A percentile compares a stretch with the other conserved stretches of the same genome.
phyloP scores from a whole-genome alignment of 2,329 filamentous ascomycete genomes.

The Penicillium hesseltinei region DNA sequence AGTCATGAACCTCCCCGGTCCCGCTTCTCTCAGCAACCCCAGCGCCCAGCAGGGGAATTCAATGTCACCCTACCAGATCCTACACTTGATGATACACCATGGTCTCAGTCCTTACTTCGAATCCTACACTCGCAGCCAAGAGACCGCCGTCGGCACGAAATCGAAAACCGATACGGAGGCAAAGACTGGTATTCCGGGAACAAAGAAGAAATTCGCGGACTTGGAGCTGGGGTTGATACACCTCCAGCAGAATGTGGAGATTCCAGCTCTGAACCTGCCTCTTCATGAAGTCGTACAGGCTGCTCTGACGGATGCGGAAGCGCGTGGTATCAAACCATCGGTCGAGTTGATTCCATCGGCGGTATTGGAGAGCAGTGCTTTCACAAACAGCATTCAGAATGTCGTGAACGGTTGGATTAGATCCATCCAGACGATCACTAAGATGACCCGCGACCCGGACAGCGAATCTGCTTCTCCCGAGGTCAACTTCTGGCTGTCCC shows the following conservation, averaged over 20 bases:
- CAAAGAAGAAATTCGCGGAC: conserved; percentile 95
- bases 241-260: conserved; percentile 96
- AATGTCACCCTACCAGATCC: conserved; percentile 82
- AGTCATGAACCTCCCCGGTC: conserved; percentile 85
- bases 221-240: conserved; percentile 86
- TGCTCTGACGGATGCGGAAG: conserved; percentile 74
- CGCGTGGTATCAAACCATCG: conserved; percentile 65
- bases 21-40: conserved; percentile 65
- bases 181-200: conserved; percentile 93
- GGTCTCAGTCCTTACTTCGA: conserved; percentile 96
- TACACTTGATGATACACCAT: conserved; percentile 88
- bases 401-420: conserved; percentile 98
- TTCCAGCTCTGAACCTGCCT: conserved; percentile 83
- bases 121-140: conserved; percentile 83
- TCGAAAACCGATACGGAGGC: conserved; percentile 80
- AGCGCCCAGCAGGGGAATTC: conserved; percentile 69
- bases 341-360: conserved; percentile 73
- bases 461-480: conserved; percentile 86
- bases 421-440: conserved; percentile 94
- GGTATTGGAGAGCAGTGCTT: conserved; percentile 82
- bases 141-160: conserved; percentile 63
- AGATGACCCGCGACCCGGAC: conserved; percentile 81
- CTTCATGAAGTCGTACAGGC: conserved; percentile 86
- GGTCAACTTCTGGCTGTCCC: conserved; percentile 98
- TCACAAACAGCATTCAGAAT: conserved; percentile 89